Percentiles rank a stretch among this genome's conserved stretches.
phyloP scores from a whole-genome alignment of 805 yeast genomes.

The Pichia cephalocereana region DNA sequence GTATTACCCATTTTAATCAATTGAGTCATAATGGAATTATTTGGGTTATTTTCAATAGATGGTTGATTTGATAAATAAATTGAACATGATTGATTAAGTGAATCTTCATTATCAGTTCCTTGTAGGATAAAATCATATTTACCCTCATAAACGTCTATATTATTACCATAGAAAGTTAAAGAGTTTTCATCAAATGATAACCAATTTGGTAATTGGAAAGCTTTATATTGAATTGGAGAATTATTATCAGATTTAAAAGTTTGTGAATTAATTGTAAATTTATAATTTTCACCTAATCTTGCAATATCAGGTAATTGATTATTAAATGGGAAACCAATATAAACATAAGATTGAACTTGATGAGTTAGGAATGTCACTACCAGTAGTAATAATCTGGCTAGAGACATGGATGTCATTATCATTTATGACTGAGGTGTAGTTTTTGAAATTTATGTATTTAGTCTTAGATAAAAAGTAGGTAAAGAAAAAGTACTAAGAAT shows the following conservation, averaged over 20 bases:
- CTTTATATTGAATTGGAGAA: constrained; percentile 42
- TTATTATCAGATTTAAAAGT: constrained; percentile 49
- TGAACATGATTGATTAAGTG: constrained; percentile 40
- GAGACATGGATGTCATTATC: background rate
- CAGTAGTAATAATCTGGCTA: background rate
- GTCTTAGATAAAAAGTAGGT: too few species aligned
- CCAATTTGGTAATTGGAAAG: constrained; percentile 66
- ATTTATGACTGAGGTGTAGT: too few species aligned
- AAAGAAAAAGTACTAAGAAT: too few species aligned
- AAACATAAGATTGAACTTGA: constrained; percentile 33
- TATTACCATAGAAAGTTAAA: constrained; percentile 53
- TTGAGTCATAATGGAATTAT: constrained; percentile 37
- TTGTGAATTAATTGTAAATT: constrained; percentile 57
- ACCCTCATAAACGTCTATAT: constrained; percentile 28
- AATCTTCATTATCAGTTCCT: constrained; percentile 58
- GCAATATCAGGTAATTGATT: constrained; percentile 88
- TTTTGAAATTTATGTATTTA: too few species aligned
- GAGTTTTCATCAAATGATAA: constrained; percentile 55
- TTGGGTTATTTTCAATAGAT: constrained; percentile 41
- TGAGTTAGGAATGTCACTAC: background rate
- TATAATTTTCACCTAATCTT: constrained; percentile 49
- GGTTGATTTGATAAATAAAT: constrained; percentile 43
- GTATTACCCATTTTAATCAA: constrained; percentile 62
- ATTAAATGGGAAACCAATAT: constrained; percentile 65
- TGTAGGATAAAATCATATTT: constrained; percentile 46